These are phyloP conservation scores for Catharanthus roseus DNA, from an alignment of 257 asterid species.

Conservation along the genomic window DNA sequence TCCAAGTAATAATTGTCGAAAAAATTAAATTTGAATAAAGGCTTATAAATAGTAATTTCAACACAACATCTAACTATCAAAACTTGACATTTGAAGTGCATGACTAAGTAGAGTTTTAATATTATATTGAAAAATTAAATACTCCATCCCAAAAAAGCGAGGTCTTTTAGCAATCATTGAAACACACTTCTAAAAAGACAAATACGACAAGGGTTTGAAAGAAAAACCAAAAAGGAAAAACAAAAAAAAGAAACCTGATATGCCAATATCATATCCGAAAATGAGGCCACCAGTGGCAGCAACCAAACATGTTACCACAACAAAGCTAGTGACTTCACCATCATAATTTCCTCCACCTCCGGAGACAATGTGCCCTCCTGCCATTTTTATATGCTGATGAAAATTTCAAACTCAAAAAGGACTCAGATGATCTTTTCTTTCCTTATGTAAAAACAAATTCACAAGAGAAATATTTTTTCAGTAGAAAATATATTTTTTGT, in stretches of 20 bases:
- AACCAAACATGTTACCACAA: conserved; percentile 36
- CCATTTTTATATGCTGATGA: conserved; percentile 19
- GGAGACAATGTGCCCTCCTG: conserved; percentile 23
- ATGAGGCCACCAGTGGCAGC: conserved; percentile 60
- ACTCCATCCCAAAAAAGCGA: too few species aligned
- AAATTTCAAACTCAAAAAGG: too few species aligned
- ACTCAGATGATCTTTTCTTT: too few species aligned
- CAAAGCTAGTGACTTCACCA: conserved; percentile 40
- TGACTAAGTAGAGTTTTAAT: too few species aligned
- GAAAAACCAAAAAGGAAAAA: not conserved
- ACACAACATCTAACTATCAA: too few species aligned
- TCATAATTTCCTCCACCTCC: conserved; percentile 20
- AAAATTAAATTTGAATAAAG: too few species aligned
- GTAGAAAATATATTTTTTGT: not conserved
- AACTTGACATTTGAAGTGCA: too few species aligned
- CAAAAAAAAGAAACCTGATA: conserved; percentile 27
- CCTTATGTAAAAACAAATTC: not conserved
- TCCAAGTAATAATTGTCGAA: too few species aligned
- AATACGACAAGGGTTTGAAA: not conserved
- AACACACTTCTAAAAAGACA: not conserved
- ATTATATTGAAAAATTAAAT: too few species aligned
- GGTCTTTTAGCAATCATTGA: too few species aligned
- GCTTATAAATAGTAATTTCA: too few species aligned
- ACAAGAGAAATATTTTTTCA: not conserved
- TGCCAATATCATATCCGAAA: conserved; percentile 56